These are phyloP conservation scores for Aspergillus candidus DNA, from an alignment of 2,329 filamentous ascomycete genomes.

Conservation along the genomic window DNA sequence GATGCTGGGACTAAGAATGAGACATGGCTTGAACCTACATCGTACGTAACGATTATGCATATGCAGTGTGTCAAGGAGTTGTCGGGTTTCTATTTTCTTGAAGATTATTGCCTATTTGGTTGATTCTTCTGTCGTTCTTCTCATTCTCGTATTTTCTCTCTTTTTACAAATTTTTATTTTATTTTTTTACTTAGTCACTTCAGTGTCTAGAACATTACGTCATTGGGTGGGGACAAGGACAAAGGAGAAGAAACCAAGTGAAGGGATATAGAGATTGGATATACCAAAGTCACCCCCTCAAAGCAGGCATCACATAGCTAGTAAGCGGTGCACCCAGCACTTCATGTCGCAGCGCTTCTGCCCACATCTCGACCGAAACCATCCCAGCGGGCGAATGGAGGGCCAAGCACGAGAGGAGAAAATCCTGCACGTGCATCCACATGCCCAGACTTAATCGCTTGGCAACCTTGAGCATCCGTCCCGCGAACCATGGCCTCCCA, in stretches of 20 bases:
- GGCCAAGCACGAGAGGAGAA: slow-evolving; percentile 32
- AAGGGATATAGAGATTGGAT: not conserved
- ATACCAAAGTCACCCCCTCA: slow-evolving; percentile 7
- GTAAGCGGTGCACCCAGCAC: slow-evolving; percentile 33
- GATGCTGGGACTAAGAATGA: too few species aligned
- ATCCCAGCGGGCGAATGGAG: slow-evolving; percentile 17
- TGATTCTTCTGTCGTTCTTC: too few species aligned
- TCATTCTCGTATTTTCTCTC: too few species aligned
- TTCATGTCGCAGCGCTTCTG: slow-evolving; percentile 29
- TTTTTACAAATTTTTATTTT: too few species aligned
- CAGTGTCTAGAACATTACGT: too few species aligned
- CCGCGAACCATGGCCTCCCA: slow-evolving; percentile 34
- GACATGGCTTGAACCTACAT: too few species aligned
- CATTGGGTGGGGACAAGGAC: not conserved
- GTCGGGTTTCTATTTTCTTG: too few species aligned
- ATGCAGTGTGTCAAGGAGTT: too few species aligned
- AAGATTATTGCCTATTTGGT: too few species aligned
- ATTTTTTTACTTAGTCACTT: too few species aligned
- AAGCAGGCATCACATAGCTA: slow-evolving; percentile 27
- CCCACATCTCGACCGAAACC: slow-evolving; percentile 23
- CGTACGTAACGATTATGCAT: too few species aligned
- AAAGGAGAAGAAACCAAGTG: not conserved
- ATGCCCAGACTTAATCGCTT: slow-evolving; percentile 29
- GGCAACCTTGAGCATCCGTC: slow-evolving; percentile 36
- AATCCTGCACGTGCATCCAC: slow-evolving; percentile 32